Conservation (phyloP, 495 filamentous ascomycete species). For the Delitschia confertaspora region DNA sequence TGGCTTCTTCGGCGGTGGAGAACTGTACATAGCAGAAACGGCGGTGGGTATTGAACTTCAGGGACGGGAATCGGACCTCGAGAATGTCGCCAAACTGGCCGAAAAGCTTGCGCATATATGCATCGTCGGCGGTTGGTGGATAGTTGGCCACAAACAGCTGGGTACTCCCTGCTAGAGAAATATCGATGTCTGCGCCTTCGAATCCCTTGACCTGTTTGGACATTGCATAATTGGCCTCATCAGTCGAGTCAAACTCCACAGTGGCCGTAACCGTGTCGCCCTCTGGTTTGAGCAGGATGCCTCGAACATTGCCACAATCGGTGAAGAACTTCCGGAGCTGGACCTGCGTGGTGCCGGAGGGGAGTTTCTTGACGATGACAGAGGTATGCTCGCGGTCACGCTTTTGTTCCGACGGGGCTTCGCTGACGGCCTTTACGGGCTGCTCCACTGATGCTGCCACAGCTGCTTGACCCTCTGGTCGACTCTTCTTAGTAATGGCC, state of each 20-base stretch:
- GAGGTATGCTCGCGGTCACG: conserved; percentile 87
- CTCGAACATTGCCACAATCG: conserved; percentile 38
- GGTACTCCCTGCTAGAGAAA: conserved; percentile 60
- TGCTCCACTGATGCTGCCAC: conserved; percentile 4
- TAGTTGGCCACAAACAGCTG: conserved; percentile 90
- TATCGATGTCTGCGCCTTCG: conserved; percentile 57
- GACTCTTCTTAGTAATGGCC: conserved; percentile 18
- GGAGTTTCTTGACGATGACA: conserved; percentile 69
- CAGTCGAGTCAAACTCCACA: conserved; percentile 73
- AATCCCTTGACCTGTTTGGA: conserved; percentile 70
- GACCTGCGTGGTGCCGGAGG: conserved; percentile 55
- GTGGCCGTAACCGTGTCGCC: conserved; percentile 59
- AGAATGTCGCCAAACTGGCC: conserved; percentile 69
- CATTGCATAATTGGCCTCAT: conserved; percentile 73
- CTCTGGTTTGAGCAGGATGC: conserved; percentile 53
- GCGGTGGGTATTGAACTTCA: conserved; percentile 78
- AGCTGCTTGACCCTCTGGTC: conserved; percentile 2
- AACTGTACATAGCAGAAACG: conserved; percentile 95
- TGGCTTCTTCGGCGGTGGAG: conserved; percentile 50
- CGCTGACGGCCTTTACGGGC: conserved; percentile 19
- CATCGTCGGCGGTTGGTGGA: conserved; percentile 74
- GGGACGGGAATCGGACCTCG: conserved; percentile 78
- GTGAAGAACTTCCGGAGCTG: conserved; percentile 81
- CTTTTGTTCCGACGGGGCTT: conserved; percentile 43
- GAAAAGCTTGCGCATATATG: conserved; percentile 69